These are phyloP conservation scores for Boletus sp. DNA, from an alignment of 768 basidiomycete genomes.

Conservation along the genomic window DNA sequence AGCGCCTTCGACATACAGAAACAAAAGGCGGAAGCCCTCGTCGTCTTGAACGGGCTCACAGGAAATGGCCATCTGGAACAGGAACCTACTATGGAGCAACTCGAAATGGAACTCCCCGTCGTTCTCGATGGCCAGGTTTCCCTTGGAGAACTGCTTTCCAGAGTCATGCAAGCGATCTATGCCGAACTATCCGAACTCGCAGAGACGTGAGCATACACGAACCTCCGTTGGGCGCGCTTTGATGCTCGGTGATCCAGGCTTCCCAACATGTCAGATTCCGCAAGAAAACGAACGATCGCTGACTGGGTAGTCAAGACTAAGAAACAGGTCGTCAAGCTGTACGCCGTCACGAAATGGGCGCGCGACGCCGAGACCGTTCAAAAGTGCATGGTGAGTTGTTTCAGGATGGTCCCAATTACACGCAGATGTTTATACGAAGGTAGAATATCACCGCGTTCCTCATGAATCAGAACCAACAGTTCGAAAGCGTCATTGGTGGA, in stretches of 20 bases:
- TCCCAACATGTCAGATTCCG: constrained; percentile 79
- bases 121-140: constrained; percentile 74
- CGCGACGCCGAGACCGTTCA: constrained; percentile 81
- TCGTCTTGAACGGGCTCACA: constrained; percentile 27
- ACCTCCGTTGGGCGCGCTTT: neutral
- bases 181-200: constrained; percentile 79
- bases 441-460: constrained; percentile 89
- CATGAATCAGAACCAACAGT: constrained; percentile 80
- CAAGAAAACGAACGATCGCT: constrained; percentile 76
- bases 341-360: constrained; percentile 85
- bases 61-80: constrained; percentile 38
- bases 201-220: constrained; percentile 65
- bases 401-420: neutral
- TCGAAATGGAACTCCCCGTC: constrained; percentile 72
- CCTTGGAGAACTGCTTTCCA: constrained; percentile 71
- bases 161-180: constrained; percentile 77
- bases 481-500: constrained; percentile 63
- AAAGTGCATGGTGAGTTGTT: constrained; percentile 70
- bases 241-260: constrained; percentile 41
- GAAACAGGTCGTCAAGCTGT: constrained; percentile 86
- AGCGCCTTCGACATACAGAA: constrained; percentile 25
- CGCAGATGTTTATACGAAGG: neutral
- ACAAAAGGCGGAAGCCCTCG: constrained; percentile 32
- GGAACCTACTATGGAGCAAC: constrained; percentile 47
- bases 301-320: constrained; percentile 91